Evolutionary conservation across 345 rosid species (phyloP).

Genomic region (Cardamine occulta): DNA sequence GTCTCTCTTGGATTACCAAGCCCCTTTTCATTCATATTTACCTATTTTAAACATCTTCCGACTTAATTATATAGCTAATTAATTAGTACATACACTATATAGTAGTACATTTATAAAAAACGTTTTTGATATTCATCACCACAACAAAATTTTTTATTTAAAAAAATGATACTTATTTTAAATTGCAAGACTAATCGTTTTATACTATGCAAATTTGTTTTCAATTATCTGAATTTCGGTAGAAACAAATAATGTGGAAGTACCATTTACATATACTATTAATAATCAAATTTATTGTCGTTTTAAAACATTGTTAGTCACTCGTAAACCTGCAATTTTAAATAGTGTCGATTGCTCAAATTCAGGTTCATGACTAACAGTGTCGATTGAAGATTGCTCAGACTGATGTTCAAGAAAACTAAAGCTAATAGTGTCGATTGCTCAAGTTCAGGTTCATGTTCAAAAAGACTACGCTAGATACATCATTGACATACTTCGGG

Average conservation of each 20-base stretch:
- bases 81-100: neutral
- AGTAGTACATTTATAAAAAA: neutral
- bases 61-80: neutral
- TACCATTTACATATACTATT: neutral
- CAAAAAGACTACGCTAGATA: neutral
- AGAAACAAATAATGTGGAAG: neutral
- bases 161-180: neutral
- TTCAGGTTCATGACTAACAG: neutral
- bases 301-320: too few relatives aligned
- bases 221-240: neutral
- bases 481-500: neutral
- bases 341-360: neutral
- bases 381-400: neutral
- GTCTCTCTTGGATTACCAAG: constrained; percentile 43
- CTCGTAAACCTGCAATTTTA: too few relatives aligned
- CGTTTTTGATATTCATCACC: neutral
- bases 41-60: constrained; percentile 14
- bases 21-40: constrained; percentile 16
- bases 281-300: too few relatives aligned
- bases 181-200: neutral
- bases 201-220: neutral
- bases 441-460: neutral
- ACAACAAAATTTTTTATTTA: neutral
- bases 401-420: neutral
- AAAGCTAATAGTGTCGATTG: too few relatives aligned